A percentile compares a stretch with the other conserved stretches of the same genome.
These are phyloP conservation scores for Colletotrichum sp. DNA, from an alignment of 2,329 filamentous ascomycete species.

Conservation along the genomic window DNA sequence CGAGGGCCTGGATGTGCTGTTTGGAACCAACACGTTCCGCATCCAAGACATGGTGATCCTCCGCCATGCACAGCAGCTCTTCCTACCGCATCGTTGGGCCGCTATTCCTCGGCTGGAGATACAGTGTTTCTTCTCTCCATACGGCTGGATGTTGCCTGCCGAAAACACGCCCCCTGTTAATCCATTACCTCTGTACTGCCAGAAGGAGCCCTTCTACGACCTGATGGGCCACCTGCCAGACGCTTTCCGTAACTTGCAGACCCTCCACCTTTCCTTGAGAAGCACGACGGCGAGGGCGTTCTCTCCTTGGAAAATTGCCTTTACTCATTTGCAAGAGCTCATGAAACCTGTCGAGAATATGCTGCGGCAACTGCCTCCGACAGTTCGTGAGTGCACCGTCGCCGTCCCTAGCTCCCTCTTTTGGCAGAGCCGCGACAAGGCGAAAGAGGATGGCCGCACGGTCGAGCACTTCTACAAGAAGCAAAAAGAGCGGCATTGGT, in stretches of 20 bases:
- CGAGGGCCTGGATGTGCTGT: constrained; percentile 18
- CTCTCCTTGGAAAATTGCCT: not conserved
- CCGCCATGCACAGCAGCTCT: not conserved
- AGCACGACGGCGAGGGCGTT: not conserved
- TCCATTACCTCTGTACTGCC: not conserved
- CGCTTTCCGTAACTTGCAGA: not conserved
- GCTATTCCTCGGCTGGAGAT: not conserved
- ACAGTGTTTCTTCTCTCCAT: not conserved
- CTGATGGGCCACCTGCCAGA: not conserved
- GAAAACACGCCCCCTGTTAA: not conserved
- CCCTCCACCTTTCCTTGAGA: not conserved
- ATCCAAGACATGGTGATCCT: not conserved
- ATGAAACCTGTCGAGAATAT: constrained; percentile 23
- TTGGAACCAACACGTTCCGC: constrained; percentile 17
- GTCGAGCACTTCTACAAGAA: constrained; percentile 22
- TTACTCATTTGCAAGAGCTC: not conserved
- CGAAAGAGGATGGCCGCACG: not conserved
- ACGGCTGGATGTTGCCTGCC: not conserved
- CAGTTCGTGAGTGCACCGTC: constrained; percentile 24
- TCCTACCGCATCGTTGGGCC: not conserved
- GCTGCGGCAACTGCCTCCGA: constrained; percentile 20
- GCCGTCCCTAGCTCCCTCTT: constrained; percentile 28
- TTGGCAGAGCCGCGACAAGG: constrained; percentile 14
- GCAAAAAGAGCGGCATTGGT: constrained; percentile 26
- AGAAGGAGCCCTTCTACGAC: not conserved